Evolutionary conservation across 2,329 filamentous ascomycete species (phyloP), one percentile per base, ranked within the genome.

Genomic region (Neoscytalidium dimidiatum): DNA sequence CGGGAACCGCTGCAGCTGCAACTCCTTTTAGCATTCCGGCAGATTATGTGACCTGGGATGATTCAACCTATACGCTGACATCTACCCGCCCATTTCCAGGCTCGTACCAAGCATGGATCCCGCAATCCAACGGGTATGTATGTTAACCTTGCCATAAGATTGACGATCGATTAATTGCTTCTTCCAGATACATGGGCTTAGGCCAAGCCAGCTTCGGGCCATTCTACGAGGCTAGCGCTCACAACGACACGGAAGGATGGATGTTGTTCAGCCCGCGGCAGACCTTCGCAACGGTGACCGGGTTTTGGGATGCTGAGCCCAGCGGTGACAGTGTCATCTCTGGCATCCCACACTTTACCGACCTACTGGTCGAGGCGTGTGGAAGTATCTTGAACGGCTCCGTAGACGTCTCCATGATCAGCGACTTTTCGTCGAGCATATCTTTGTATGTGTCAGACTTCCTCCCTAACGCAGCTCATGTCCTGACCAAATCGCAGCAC

Each of bases 281-380:
- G 69, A 84, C 85, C 0, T 91, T 91, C 72, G 86, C 86, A 1
- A 90, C 88, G 0, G 84, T 92, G 29, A 84, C 86, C 4, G 89
- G 89, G 1, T 91, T 91, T 71, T 91, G 84, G 73, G 83, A 90
- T 67, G 80, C 80, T 3, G 86, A 90, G 71, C 80, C 82, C 75
- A 89, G 89, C 6, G 85, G 85, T 65, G 90, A 92, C 70, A 90
- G 86, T 69, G 88, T 90, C 58, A 90, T 92, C 67, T 86, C 85
- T 60, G 90, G 90, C 26, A 83, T 92, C 17, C 90, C 90, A 6
- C 89, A 92, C 72, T 82, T 51, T 8, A 51, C 83, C 28, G 86
- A 85, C 1, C 76, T 90, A 41, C 74, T 88, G 38, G 79, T 90
- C 19, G 82, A 87, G 61, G 84, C 83, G 2, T 80, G 83, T 64